Evolutionary conservation across 2,329 filamentous ascomycete species (phyloP), one percentile per base, ranked within the genome.

Genomic region (Calonectria ilicicola): DNA sequence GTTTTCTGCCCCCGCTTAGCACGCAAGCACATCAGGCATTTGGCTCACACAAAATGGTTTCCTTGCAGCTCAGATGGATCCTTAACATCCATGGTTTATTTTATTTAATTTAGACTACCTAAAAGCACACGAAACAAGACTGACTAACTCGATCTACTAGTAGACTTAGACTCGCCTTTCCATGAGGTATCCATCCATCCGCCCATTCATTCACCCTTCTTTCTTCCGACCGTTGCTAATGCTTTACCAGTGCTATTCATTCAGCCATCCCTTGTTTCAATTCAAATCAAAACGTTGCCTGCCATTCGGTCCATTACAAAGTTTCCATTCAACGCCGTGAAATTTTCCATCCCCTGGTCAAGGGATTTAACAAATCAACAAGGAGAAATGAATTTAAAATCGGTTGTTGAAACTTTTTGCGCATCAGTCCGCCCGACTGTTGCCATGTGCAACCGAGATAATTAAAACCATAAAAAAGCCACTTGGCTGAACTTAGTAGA

Each of bases 281-380:
- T 26, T 63, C 65, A 58, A 58, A 66, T 47, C 40, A 46, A 65
- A 76, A 75, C 73, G 69, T 67, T 65, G 70, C 23, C 74, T 69
- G 56, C 67, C 69, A 67, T 72, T 65, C 68, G 72, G 72, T 77
- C 76, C 74, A 46, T 56, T 74, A 72, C 65, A 74, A 67, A 60
- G 53, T 72, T 60, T 76, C 75, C 77, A 72, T 75, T 71, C 74
- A 79, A 79, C 78, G 76, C 78, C 77, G 63, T 77, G 73, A 78
- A 73, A 72, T 65, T 72, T 75, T 76, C 71, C 69, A 73, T 78
- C 77, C 70, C 65, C 72, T 67, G 38, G 63, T 35, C 58, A 60
- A 69, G 47, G 58, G 67, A 62, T 66, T 47, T 60, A 63, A 66
- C 60, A 72, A 77, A 72, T 65, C 40, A 56, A 73, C 70, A 76